phyloP scores from a whole-genome alignment of 2,329 filamentous ascomycete genomes.

The Verticillium tricorpus region DNA sequence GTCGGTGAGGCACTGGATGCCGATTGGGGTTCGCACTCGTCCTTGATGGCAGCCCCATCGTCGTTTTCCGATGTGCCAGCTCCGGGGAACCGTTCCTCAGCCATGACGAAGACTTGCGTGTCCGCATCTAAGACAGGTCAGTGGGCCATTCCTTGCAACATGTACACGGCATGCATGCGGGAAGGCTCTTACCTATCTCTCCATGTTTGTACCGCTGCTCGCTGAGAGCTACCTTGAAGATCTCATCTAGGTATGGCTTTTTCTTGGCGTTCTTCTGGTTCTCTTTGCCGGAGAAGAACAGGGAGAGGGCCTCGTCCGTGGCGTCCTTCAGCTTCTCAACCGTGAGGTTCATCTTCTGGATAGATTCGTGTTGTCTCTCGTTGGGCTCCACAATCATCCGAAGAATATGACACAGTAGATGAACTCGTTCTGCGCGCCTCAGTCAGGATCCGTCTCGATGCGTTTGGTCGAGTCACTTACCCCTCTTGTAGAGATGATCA shows the following conservation, averaged over 20 bases:
- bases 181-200: conserved; percentile 47
- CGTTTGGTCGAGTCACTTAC: conserved; percentile 33
- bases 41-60: conserved; percentile 32
- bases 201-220: conserved; percentile 53
- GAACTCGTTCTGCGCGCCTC: conserved; percentile 47
- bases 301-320: conserved; percentile 52
- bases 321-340: conserved; percentile 54
- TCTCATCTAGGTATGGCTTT: conserved; percentile 51
- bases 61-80: conserved; percentile 45
- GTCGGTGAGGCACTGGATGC: conserved; percentile 30
- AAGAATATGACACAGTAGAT: conserved; percentile 57
- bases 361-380: conserved; percentile 42
- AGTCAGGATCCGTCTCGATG: conserved; percentile 6
- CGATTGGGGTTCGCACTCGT: conserved; percentile 35
- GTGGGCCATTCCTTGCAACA: neutral
- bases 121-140: conserved; percentile 35
- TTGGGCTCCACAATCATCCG: conserved; percentile 49
- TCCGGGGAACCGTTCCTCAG: conserved; percentile 46
- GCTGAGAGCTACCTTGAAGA: conserved; percentile 55
- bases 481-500: conserved; percentile 65
- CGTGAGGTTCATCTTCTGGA: conserved; percentile 48
- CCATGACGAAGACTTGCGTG: conserved; percentile 44
- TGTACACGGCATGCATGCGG: neutral
- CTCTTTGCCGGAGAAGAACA: conserved; percentile 55
- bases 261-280: conserved; percentile 49